Conservation (phyloP, 169 alveolate genomes). For the Cryptosporidium ubiquitum region DNA sequence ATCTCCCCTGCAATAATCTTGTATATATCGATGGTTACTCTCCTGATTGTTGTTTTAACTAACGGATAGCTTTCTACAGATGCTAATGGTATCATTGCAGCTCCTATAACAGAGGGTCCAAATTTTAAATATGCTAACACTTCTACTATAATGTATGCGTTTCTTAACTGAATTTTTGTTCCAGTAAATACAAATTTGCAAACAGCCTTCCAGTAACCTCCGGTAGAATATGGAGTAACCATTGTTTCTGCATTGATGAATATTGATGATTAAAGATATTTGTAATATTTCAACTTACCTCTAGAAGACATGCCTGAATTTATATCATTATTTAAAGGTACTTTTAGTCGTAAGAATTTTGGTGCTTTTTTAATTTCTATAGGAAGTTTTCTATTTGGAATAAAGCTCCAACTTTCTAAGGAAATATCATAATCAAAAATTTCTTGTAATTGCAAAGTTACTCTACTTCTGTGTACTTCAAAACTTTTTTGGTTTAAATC, state of each 20-base stretch:
- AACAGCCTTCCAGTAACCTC: constrained; percentile 56
- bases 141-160: constrained; percentile 48
- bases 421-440: constrained; percentile 79
- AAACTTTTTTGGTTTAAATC: constrained; percentile 76
- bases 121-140: constrained; percentile 58
- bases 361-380: constrained; percentile 57
- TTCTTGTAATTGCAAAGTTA: constrained; percentile 77
- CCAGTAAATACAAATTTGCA: constrained; percentile 67
- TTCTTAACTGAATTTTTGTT: constrained; percentile 26
- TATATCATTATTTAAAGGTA: constrained; percentile 47
- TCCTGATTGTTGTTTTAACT: constrained; percentile 75
- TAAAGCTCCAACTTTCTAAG: constrained; percentile 78
- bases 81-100: constrained; percentile 77
- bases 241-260: constrained; percentile 22
- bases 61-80: constrained; percentile 79
- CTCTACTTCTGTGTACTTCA: constrained; percentile 79
- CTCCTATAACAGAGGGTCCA: constrained; percentile 72
- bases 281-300: constrained; percentile 14
- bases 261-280: neutral
- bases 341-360: constrained; percentile 34
- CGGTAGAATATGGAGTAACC: constrained; percentile 43
- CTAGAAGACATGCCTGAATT: constrained; percentile 25
- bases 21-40: constrained; percentile 76
- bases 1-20: constrained; percentile 78
- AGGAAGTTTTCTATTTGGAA: constrained; percentile 69